These are phyloP conservation scores for Colletotrichum somersetense DNA, from an alignment of 2,329 filamentous ascomycete species.

Conservation along the genomic window DNA sequence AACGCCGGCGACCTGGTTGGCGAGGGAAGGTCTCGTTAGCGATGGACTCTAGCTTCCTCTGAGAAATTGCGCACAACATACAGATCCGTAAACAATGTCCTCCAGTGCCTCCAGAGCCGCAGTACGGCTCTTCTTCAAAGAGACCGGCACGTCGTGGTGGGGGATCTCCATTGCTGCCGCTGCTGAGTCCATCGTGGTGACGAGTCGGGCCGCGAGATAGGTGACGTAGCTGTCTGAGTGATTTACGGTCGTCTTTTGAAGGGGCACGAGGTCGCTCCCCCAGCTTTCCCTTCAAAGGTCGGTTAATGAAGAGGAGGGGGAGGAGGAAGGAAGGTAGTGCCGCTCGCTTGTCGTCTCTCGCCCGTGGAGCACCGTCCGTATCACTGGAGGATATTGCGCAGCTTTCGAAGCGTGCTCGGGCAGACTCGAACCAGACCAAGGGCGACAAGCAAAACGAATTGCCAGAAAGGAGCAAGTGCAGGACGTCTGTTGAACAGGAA, in stretches of 20 bases:
- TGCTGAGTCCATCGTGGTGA: conserved; percentile 38
- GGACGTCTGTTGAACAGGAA: conserved; percentile 40
- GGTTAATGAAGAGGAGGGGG: conserved; percentile 5
- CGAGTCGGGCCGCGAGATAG: background rate
- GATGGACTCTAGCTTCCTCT: background rate
- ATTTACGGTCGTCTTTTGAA: conserved; percentile 8
- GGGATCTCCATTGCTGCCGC: conserved; percentile 40
- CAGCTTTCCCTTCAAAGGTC: conserved; percentile 19
- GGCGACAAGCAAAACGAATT: conserved; percentile 2
- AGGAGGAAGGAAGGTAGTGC: background rate
- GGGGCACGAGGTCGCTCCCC: conserved; percentile 1
- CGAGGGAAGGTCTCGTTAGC: conserved; percentile 16
- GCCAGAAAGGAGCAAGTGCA: conserved; percentile 41
- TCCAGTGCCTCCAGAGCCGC: conserved; percentile 78
- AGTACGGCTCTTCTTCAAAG: conserved; percentile 46
- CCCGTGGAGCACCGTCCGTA: conserved; percentile 3
- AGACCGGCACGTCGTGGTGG: conserved; percentile 38
- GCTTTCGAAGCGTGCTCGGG: conserved; percentile 16
- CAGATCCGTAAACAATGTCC: conserved; percentile 89
- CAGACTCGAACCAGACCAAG: conserved; percentile 11
- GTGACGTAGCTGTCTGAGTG: conserved; percentile 23
- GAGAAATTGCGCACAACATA: conserved; percentile 57
- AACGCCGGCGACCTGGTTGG: conserved; percentile 78
- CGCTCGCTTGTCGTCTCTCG: conserved; percentile 3
- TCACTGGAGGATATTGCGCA: conserved; percentile 25